A percentile compares a stretch with the other conserved stretches of the same genome.
phyloP scores from a whole-genome alignment of 129 eudicot species.

The sunflower (Helianthus annuus) region DNA sequence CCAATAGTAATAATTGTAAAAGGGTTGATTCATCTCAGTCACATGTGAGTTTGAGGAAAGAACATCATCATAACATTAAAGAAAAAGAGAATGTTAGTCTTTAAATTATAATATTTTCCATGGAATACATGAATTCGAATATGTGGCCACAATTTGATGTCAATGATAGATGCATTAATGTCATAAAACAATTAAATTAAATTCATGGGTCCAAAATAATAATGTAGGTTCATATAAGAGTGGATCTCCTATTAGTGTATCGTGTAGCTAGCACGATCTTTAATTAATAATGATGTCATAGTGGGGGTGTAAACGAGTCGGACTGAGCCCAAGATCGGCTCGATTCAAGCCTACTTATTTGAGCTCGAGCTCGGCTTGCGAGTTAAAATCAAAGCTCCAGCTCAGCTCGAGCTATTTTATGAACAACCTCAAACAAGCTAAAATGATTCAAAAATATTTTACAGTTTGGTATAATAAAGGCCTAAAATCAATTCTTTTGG shows the following conservation, averaged over 20 bases:
- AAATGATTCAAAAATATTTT: too few species aligned
- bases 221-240: constrained; percentile 17
- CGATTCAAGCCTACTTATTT: too few species aligned
- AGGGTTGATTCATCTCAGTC: neutral
- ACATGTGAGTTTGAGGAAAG: constrained; percentile 7
- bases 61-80: constrained; percentile 22
- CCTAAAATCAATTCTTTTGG: too few species aligned
- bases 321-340: too few species aligned
- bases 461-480: too few species aligned
- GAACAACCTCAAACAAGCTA: too few species aligned
- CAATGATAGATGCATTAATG: constrained; percentile 22
- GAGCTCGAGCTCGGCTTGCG: too few species aligned
- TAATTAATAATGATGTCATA: too few species aligned
- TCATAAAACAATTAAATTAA: constrained; percentile 13
- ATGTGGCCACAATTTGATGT: constrained; percentile 25
- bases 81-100: neutral
- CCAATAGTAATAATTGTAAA: constrained; percentile 2
- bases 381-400: too few species aligned
- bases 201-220: constrained; percentile 26
- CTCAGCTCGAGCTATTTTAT: too few species aligned
- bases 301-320: too few species aligned
- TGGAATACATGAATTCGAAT: neutral
- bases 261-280: neutral
- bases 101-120: neutral
- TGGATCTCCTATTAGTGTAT: constrained; percentile 4